phyloP scores from a whole-genome alignment of 2,329 filamentous ascomycete genomes.

The Eutypa lata region DNA sequence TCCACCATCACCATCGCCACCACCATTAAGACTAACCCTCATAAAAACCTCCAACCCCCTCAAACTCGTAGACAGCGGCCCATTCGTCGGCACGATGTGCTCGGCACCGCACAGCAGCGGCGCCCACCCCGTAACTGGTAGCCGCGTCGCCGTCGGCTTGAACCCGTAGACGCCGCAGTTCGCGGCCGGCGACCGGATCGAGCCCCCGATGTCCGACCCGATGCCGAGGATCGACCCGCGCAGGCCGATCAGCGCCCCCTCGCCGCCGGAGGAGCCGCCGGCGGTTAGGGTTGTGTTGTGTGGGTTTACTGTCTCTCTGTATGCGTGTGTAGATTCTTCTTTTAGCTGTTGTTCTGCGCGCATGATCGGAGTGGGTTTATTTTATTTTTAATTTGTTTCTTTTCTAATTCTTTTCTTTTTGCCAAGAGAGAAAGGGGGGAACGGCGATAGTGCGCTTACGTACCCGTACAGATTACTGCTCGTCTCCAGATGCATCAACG shows the following conservation, averaged over 20 bases:
- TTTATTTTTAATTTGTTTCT: too few species aligned
- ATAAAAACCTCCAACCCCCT: conserved; percentile 43
- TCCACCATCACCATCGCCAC: too few species aligned
- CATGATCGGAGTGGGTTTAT: not conserved
- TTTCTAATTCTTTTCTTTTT: too few species aligned
- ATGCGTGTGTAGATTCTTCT: not conserved
- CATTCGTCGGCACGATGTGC: conserved; percentile 45
- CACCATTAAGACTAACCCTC: conserved; percentile 27
- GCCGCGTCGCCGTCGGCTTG: conserved; percentile 38
- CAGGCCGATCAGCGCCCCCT: conserved; percentile 52
- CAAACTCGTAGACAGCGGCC: conserved; percentile 52
- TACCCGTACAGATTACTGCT: conserved; percentile 44
- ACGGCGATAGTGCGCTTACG: too few species aligned
- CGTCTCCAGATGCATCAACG: conserved; percentile 52
- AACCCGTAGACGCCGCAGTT: conserved; percentile 44
- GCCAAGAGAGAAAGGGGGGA: too few species aligned
- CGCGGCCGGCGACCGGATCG: conserved; percentile 44
- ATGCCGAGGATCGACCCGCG: conserved; percentile 51
- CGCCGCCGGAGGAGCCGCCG: conserved; percentile 55
- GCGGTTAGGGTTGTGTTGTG: conserved; percentile 47
- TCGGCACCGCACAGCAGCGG: conserved; percentile 39
- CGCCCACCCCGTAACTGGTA: conserved; percentile 38
- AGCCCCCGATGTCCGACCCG: conserved; percentile 51
- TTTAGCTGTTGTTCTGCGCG: not conserved
- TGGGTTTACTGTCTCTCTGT: conserved; percentile 50